Conservation (phyloP, 768 basidiomycete genomes). For the Auricularia heimuer region DNA sequence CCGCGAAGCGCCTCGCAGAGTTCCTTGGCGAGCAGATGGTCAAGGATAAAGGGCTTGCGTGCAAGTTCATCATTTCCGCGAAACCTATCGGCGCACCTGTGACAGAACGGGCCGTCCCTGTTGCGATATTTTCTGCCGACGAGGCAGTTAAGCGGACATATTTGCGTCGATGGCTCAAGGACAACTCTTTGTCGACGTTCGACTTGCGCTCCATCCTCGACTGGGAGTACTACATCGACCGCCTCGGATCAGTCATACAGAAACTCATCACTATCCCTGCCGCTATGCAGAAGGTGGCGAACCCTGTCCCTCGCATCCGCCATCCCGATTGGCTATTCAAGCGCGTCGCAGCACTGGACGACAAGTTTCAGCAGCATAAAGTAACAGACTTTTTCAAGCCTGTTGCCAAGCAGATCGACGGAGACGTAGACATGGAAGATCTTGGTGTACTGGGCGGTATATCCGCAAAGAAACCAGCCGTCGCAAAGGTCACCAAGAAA, state of each 20-base stretch:
- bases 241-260: conserved; percentile 94
- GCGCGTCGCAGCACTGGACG: conserved; percentile 77
- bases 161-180: conserved; percentile 94
- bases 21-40: conserved; percentile 98
- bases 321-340: conserved; percentile 98
- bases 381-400: conserved; percentile 84
- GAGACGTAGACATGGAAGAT: conserved; percentile 55
- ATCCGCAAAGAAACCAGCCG: background rate
- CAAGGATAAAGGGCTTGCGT: conserved; percentile 97
- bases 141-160: conserved; percentile 82
- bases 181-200: conserved; percentile 76
- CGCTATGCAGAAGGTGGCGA: conserved; percentile 93
- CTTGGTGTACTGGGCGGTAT: background rate
- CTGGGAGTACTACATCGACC: conserved; percentile 98
- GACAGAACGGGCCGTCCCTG: conserved; percentile 91
- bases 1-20: conserved; percentile 88
- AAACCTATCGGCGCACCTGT: conserved; percentile 89
- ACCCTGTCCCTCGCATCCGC: conserved; percentile 89
- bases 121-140: conserved; percentile 97
- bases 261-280: conserved; percentile 99
- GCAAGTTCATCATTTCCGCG: conserved; percentile 97
- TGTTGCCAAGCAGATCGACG: conserved; percentile 23
- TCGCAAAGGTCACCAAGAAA: background rate
- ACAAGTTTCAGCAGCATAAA: conserved; percentile 98
- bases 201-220: conserved; percentile 92